Base-by-base conservation (phyloP, 2,329 filamentous ascomycete species). In the Neoascochyta sp. region DNA sequence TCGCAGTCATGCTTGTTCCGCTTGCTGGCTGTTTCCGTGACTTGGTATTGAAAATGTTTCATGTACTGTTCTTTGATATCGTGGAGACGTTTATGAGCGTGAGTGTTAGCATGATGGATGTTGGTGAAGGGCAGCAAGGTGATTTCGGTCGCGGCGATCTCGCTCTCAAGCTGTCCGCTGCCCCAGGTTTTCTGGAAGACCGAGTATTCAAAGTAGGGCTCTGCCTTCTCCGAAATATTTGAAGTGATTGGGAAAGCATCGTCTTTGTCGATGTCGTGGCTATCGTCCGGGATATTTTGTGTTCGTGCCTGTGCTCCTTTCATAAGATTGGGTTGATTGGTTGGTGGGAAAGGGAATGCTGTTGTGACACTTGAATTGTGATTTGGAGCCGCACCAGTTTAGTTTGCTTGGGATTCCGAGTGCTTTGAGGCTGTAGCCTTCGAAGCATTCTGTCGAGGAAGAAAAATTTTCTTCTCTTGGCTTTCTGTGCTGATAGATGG, bases 151-250 rank as follows among this genome's bases (percentile, higher is more conserved):
- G 27, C 23, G 3, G 16, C 4, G 9, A 16, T 23, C 10, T 31
- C 16, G 5, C 27, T 10, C 22, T 41, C 46, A 7, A 18, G 19
- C 5, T 34, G 29, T 9, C 22, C 9, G 6, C 27, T 26, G 4
- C 25, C 26, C 44, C 48, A 50, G 1, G 30, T 16, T 16, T 42
- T 49, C 13, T 50, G 36, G 7, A 34, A 39, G 10, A 52, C 18
- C 2, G 41, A 34, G 27, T 50, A 54, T 17, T 52, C 43, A 10
- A 50, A 50, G 24, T 46, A 52, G 5, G 45, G 24, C 12, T 46
- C 36, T 11, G 39, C 32, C 18, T 29, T 26, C 11, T 23, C 11
- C 14, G 25, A 22, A 13, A 11, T 22, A 6, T 6, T n/a, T 22
- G 20, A 11, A 5, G 9, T 6, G 10, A 5, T 22, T 9, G 9